phyloP scores from a whole-genome alignment of 805 yeast genomes.

The Wickerhamiella lipophila region DNA sequence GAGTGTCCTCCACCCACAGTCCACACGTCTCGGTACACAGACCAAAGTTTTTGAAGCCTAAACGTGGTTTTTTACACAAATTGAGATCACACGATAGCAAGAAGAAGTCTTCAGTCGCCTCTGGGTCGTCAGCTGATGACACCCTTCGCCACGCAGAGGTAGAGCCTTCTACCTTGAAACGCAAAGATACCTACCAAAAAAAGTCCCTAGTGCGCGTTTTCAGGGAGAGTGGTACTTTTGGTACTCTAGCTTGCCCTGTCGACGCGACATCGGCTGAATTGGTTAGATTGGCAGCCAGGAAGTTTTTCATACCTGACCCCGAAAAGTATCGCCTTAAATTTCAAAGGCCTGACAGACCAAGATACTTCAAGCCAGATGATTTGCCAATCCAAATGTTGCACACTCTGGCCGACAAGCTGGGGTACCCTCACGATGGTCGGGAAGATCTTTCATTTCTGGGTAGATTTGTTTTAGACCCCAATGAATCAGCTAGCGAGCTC shows the following conservation, averaged over 20 bases:
- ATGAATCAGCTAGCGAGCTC: not conserved
- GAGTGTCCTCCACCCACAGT: not conserved
- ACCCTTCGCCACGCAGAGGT: conserved; percentile 11
- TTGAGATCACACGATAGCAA: conserved; percentile 3
- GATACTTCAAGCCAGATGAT: conserved; percentile 12
- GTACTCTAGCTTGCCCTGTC: conserved; percentile 67
- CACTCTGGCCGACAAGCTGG: conserved; percentile 14
- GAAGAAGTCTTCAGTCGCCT: not conserved
- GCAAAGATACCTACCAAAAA: conserved; percentile 26
- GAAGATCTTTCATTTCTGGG: conserved; percentile 21
- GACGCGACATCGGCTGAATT: conserved; percentile 69
- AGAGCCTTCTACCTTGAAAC: not conserved
- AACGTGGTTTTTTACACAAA: conserved; percentile 1
- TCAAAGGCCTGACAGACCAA: conserved; percentile 15
- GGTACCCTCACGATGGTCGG: conserved; percentile 17
- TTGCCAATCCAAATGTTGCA: conserved; percentile 16
- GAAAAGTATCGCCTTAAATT: conserved; percentile 16
- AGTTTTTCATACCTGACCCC: conserved; percentile 34
- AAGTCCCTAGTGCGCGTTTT: conserved; percentile 47
- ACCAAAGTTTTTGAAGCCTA: not conserved
- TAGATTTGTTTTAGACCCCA: conserved; percentile 17
- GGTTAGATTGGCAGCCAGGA: conserved; percentile 56
- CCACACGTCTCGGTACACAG: conserved; percentile 2
- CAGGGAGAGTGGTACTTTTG: conserved; percentile 71
- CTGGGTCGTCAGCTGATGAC: not conserved